A percentile compares a stretch with the other conserved stretches of the same genome.
Evolutionary conservation across 1,284 basidiomycete species (phyloP).

Genomic region (Sanguinoderma infundibulare): DNA sequence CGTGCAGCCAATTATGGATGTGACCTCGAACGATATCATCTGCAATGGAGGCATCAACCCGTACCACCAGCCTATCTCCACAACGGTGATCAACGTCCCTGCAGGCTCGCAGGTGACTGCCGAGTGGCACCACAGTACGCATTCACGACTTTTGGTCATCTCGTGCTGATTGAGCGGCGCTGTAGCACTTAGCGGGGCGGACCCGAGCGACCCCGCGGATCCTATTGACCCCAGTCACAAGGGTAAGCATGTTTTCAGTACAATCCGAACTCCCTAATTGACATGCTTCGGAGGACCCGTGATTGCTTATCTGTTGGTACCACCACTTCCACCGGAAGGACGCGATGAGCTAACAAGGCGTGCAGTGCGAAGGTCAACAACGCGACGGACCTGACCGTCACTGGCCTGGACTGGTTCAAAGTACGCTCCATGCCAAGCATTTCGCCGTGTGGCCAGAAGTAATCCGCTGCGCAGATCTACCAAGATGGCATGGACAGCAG

Average conservation of each 20-base stretch:
- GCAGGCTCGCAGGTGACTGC: slow-evolving; percentile 55
- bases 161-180: background rate
- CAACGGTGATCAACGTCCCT: slow-evolving; percentile 53
- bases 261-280: background rate
- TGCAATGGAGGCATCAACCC: slow-evolving; percentile 68
- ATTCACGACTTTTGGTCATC: background rate
- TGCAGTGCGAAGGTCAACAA: slow-evolving; percentile 48
- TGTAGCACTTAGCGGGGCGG: slow-evolving; percentile 44
- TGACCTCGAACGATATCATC: slow-evolving; percentile 58
- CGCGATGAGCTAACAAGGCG: background rate
- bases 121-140: slow-evolving; percentile 53
- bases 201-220: slow-evolving; percentile 48
- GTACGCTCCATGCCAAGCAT: slow-evolving; percentile 29
- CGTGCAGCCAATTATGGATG: slow-evolving; percentile 53
- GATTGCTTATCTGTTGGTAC: slow-evolving; percentile 54
- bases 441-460: background rate
- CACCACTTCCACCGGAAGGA: background rate
- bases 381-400: slow-evolving; percentile 49
- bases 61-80: slow-evolving; percentile 56
- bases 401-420: slow-evolving; percentile 62
- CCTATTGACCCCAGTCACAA: slow-evolving; percentile 59
- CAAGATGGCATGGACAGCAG: slow-evolving; percentile 47
- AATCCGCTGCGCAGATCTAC: slow-evolving; percentile 33
- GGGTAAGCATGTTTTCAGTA: slow-evolving; percentile 21
- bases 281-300: slow-evolving; percentile 43